Evolutionary conservation across 495 filamentous ascomycete species (phyloP).

Genomic region (Lentithecium fluviatile): DNA sequence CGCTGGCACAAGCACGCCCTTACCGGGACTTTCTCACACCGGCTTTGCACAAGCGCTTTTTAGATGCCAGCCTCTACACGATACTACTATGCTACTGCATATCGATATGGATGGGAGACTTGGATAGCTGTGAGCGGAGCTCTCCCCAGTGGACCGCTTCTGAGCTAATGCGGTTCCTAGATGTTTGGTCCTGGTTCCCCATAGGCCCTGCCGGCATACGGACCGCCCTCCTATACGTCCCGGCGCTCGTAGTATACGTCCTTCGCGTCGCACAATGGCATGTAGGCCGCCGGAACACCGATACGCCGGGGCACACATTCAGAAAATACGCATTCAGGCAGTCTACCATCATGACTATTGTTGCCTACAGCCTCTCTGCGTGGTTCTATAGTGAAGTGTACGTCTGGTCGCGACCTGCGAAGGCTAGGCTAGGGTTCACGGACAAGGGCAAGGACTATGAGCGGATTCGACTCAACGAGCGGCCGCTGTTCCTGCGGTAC

Average conservation of each 20-base stretch:
- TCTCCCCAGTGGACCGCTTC: not conserved
- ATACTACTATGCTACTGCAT: slow-evolving; percentile 72
- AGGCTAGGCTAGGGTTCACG: slow-evolving; percentile 68
- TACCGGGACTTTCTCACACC: slow-evolving; percentile 93
- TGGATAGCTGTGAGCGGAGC: slow-evolving; percentile 47
- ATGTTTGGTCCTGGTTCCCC: slow-evolving; percentile 84
- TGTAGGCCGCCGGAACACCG: slow-evolving; percentile 66
- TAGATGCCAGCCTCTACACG: slow-evolving; percentile 64
- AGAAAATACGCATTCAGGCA: slow-evolving; percentile 46
- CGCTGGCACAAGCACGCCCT: slow-evolving; percentile 45
- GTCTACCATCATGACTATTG: slow-evolving; percentile 47
- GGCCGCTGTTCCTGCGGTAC: slow-evolving; percentile 74
- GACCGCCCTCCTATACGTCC: slow-evolving; percentile 68
- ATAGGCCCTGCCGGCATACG: slow-evolving; percentile 72
- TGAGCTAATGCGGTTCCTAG: slow-evolving; percentile 46
- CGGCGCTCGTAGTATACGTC: slow-evolving; percentile 66
- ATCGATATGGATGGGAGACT: slow-evolving; percentile 67
- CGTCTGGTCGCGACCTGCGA: slow-evolving; percentile 67
- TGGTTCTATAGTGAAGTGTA: slow-evolving; percentile 81
- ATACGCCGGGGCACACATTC: slow-evolving; percentile 65
- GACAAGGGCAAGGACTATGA: slow-evolving; percentile 65
- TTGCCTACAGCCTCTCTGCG: slow-evolving; percentile 62
- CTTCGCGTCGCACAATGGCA: slow-evolving; percentile 86
- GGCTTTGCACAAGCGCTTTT: slow-evolving; percentile 81
- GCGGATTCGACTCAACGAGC: slow-evolving; percentile 80